phyloP scores from a whole-genome alignment of 768 basidiomycete species.

The Suillus occidentalis region DNA sequence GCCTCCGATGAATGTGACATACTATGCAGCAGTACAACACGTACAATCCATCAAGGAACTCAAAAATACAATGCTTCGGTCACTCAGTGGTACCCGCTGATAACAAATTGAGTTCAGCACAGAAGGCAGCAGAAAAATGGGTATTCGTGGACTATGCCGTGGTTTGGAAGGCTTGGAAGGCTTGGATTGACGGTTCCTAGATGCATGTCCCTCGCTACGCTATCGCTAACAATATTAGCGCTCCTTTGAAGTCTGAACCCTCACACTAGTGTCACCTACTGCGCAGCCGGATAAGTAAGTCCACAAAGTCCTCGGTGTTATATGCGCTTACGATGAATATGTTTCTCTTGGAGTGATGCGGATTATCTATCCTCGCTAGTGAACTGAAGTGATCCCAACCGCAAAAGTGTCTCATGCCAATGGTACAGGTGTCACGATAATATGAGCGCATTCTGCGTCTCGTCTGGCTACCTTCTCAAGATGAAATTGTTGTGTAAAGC shows the following conservation, averaged over 20 bases:
- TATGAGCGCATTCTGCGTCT: not conserved
- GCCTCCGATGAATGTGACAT: not conserved
- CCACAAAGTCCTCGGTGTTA: slow-evolving; percentile 4
- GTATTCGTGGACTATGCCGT: not conserved
- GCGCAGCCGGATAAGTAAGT: not conserved
- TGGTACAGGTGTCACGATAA: not conserved
- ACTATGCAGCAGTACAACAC: not conserved
- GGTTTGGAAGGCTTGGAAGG: not conserved
- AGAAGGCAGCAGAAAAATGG: not conserved
- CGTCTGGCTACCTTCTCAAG: not conserved
- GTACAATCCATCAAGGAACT: not conserved
- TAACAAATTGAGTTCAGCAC: slow-evolving; percentile 4
- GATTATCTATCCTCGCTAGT: not conserved
- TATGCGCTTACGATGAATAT: not conserved
- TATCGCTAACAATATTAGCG: not conserved
- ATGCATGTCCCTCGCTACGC: not conserved
- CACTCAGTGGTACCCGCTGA: not conserved
- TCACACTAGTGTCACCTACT: not conserved
- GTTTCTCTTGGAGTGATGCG: not conserved
- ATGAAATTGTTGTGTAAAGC: no score
- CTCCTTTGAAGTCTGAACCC: slow-evolving; percentile 1
- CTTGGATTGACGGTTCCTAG: not conserved
- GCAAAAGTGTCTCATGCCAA: not conserved
- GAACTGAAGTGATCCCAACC: not conserved
- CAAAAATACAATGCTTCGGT: slow-evolving; percentile 1